These are phyloP conservation scores for Citropsis articulata DNA, from an alignment of 345 rosid species.

Conservation along the genomic window DNA sequence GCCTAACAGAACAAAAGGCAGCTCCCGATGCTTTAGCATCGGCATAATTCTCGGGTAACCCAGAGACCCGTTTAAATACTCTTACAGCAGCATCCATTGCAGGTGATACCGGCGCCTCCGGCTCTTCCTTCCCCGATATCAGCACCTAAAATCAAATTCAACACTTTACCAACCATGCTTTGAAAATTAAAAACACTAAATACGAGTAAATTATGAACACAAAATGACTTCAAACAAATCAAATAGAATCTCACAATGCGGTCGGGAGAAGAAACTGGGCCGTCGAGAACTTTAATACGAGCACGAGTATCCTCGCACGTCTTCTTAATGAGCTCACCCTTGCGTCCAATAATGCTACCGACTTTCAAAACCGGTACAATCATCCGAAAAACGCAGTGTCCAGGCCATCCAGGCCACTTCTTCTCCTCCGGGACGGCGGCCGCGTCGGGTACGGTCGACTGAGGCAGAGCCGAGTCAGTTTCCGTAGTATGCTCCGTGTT, in stretches of 20 bases:
- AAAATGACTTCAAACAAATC: neutral
- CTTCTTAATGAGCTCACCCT: conserved; percentile 85
- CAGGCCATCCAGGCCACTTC: conserved; percentile 93
- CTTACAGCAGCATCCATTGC: conserved; percentile 58
- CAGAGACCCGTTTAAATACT: conserved; percentile 49
- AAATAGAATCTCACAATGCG: conserved; percentile 49
- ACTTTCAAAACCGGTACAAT: conserved; percentile 73
- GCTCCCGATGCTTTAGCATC: conserved; percentile 24
- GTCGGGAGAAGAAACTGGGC: conserved; percentile 55
- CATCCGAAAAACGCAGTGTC: conserved; percentile 73
- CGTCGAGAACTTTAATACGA: conserved; percentile 79
- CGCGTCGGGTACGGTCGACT: neutral
- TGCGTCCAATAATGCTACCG: conserved; percentile 84
- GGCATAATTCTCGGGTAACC: conserved; percentile 37
- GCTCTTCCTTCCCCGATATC: conserved; percentile 63
- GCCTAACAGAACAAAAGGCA: conserved; percentile 56
- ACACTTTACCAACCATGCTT: too few relatives aligned
- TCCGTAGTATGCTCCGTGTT: neutral
- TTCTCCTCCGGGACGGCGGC: conserved; percentile 27
- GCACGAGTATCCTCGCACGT: conserved; percentile 89
- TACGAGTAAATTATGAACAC: neutral
- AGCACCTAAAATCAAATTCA: conserved; percentile 35
- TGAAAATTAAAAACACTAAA: too few relatives aligned
- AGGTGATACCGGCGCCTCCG: conserved; percentile 45
- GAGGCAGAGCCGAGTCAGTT: neutral